phyloP scores from a whole-genome alignment of 345 rosid genomes.

The Acer saccharum region DNA sequence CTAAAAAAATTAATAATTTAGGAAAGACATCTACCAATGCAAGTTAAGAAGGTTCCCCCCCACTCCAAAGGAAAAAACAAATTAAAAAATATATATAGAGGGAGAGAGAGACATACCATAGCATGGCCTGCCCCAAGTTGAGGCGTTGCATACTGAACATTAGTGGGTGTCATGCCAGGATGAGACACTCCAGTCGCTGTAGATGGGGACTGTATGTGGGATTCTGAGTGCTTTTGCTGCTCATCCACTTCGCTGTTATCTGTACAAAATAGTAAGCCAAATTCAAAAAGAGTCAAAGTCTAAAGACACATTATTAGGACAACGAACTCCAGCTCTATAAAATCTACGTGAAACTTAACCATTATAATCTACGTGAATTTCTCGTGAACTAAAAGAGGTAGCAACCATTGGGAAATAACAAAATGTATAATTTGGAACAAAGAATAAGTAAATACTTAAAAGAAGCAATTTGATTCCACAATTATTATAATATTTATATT shows the following conservation, averaged over 20 bases:
- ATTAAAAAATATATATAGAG: background rate
- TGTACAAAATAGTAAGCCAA: slow-evolving; percentile 21
- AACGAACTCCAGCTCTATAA: background rate
- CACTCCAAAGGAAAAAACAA: background rate
- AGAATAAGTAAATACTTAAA: background rate
- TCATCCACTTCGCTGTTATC: slow-evolving; percentile 69
- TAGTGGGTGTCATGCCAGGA: slow-evolving; percentile 49
- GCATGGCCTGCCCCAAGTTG: slow-evolving; percentile 55
- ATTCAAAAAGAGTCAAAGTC: background rate
- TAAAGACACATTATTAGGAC: background rate
- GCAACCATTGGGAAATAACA: background rate
- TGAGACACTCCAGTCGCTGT: slow-evolving; percentile 51
- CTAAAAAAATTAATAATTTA: background rate
- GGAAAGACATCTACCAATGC: background rate
- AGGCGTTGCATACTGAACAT: slow-evolving; percentile 49
- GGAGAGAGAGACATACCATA: slow-evolving; percentile 48
- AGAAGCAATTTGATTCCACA: background rate
- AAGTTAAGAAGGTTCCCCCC: background rate
- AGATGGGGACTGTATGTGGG: slow-evolving; percentile 43
- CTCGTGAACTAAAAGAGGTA: background rate
- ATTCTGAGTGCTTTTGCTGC: slow-evolving; percentile 61
- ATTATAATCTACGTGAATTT: background rate
- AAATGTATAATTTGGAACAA: background rate
- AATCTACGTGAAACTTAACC: background rate
- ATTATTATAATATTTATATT: background rate